Percentiles rank a stretch among this genome's conserved stretches.
phyloP scores from a whole-genome alignment of 352 stramenopile species.

The Pythium guiyangense region DNA sequence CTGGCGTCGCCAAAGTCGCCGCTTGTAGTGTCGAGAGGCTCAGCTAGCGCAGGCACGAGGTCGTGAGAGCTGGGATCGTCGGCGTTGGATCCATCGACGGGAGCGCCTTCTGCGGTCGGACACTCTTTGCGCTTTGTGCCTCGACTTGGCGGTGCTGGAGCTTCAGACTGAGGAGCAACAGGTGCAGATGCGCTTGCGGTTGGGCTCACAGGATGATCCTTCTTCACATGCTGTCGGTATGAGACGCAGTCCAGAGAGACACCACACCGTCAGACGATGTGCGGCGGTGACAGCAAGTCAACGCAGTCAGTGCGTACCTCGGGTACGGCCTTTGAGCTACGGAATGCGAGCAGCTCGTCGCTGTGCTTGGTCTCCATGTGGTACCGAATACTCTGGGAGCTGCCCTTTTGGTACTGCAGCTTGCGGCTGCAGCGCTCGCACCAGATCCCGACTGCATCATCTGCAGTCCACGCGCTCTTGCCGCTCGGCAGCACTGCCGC shows the following conservation, averaged over 20 bases:
- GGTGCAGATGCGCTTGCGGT: not conserved
- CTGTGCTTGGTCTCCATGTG: conserved; percentile 59
- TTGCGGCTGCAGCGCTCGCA: conserved; percentile 30
- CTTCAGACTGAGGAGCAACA: not conserved
- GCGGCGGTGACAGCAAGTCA: too few species aligned
- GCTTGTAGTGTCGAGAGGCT: not conserved
- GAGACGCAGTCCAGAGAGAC: too few species aligned
- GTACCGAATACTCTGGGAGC: conserved; percentile 51
- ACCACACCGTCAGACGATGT: too few species aligned
- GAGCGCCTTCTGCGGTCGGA: not conserved
- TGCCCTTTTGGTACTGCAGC: conserved; percentile 41
- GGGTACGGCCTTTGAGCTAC: not conserved
- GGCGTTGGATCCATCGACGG: too few species aligned
- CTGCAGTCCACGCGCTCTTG: conserved; percentile 41
- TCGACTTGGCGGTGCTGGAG: not conserved
- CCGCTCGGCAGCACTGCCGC: conserved; percentile 16
- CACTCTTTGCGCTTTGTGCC: conserved; percentile 10
- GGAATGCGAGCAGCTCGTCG: conserved; percentile 24
- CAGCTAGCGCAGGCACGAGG: not conserved
- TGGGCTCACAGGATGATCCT: not conserved
- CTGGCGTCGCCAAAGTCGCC: not conserved
- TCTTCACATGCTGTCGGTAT: too few species aligned
- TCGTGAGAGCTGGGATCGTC: not conserved
- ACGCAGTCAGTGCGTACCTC: conserved; percentile 1
- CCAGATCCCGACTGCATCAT: conserved; percentile 47